Percentiles rank a stretch among this genome's conserved stretches.
Evolutionary conservation across 495 filamentous ascomycete species (phyloP).

Genomic region (Lindgomyces ingoldianus): DNA sequence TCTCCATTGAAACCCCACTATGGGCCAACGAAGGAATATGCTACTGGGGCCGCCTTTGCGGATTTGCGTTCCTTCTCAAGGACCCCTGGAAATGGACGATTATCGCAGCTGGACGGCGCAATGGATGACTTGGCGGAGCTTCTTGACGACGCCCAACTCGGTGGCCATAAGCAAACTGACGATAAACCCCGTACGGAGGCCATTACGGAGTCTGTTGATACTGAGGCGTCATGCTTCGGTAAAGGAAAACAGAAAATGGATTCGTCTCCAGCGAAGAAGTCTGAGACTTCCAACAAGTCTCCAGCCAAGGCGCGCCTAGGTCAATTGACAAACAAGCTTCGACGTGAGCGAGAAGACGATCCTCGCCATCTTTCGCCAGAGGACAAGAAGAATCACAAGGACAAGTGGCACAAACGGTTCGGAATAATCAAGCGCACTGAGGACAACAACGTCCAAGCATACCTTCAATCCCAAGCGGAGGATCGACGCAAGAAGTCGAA

Average conservation of each 20-base stretch:
- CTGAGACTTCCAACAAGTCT: constrained; percentile 33
- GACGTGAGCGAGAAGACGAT: constrained; percentile 23
- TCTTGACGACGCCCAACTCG: not conserved
- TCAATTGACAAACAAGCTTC: constrained; percentile 41
- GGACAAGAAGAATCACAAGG: constrained; percentile 21
- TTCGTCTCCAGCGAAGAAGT: constrained; percentile 25
- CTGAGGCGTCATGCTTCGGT: constrained; percentile 30
- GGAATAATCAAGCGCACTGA: constrained; percentile 18
- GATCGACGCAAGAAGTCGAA: too few relatives aligned
- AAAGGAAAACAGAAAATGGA: constrained; percentile 25
- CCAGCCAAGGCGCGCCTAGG: constrained; percentile 43
- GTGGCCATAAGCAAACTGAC: not conserved
- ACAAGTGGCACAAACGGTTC: constrained; percentile 34
- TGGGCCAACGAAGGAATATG: too few relatives aligned
- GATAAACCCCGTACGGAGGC: not conserved
- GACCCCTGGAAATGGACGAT: not conserved
- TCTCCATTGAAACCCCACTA: too few relatives aligned
- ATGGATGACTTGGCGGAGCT: constrained; percentile 33
- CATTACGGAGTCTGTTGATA: not conserved
- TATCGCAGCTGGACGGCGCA: constrained; percentile 29
- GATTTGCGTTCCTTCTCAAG: constrained; percentile 1
- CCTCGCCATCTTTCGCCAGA: constrained; percentile 27
- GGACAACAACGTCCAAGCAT: constrained; percentile 25
- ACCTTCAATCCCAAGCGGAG: too few relatives aligned
- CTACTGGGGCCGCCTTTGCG: too few relatives aligned